These are phyloP conservation scores for Thermoascus crustaceus DNA, from an alignment of 2,329 filamentous ascomycete genomes.

Conservation along the genomic window DNA sequence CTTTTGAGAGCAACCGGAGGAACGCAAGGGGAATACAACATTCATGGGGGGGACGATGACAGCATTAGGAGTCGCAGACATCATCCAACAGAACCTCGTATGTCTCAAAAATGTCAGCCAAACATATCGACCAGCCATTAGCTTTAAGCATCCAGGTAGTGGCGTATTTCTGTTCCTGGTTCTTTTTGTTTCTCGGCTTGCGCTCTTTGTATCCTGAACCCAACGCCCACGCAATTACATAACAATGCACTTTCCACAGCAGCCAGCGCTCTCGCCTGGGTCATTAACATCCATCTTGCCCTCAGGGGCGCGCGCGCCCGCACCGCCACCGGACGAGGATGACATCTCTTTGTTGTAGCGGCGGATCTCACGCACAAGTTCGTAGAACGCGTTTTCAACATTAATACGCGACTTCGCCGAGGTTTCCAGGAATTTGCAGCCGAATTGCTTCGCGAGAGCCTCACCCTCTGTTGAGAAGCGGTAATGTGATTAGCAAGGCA, in stretches of 20 bases:
- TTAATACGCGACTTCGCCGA: slow-evolving; percentile 97
- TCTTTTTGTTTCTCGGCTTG: slow-evolving; percentile 15
- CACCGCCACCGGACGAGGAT: slow-evolving; percentile 65
- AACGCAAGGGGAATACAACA: slow-evolving; percentile 35
- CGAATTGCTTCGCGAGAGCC: slow-evolving; percentile 74
- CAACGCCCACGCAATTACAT: slow-evolving; percentile 52
- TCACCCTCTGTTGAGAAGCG: slow-evolving; percentile 63
- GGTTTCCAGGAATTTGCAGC: slow-evolving; percentile 98
- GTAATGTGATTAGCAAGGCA: slow-evolving; percentile 1
- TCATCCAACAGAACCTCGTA: slow-evolving; percentile 21
- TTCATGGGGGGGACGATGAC: slow-evolving; percentile 30
- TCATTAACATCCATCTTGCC: slow-evolving; percentile 68
- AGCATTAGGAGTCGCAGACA: slow-evolving; percentile 25
- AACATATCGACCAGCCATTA: slow-evolving; percentile 14
- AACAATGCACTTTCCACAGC: slow-evolving; percentile 78
- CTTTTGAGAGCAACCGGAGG: slow-evolving; percentile 18
- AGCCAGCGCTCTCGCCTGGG: slow-evolving; percentile 50
- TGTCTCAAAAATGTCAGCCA: slow-evolving; percentile 17
- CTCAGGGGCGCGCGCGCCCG: slow-evolving; percentile 52
- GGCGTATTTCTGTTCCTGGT: slow-evolving; percentile 10
- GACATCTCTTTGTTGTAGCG: slow-evolving; percentile 98
- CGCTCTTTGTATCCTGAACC: slow-evolving; percentile 12
- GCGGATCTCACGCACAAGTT: slow-evolving; percentile 94
- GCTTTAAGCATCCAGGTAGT: slow-evolving; percentile 5
- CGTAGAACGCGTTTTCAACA: slow-evolving; percentile 97